Percentiles rank a stretch among this genome's conserved stretches.
Evolutionary conservation across 148 eudicot genomes (phyloP).

Genomic region (Arbutus unedo): DNA sequence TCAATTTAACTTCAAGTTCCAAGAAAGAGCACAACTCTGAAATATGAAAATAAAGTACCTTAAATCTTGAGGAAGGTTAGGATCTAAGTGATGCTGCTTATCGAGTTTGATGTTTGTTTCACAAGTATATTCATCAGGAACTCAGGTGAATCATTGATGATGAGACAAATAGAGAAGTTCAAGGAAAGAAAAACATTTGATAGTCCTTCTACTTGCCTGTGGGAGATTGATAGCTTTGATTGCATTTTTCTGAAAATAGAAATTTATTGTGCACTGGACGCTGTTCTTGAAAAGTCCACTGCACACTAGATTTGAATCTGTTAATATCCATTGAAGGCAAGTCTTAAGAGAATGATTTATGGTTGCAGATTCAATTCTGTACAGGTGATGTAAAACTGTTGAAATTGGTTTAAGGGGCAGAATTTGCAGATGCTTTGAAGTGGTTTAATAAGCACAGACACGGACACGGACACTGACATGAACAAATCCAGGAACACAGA

Average conservation of each 20-base stretch:
- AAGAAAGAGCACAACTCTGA: background rate
- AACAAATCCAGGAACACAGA: background rate
- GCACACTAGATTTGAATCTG: background rate
- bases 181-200: conserved; percentile 6
- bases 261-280: background rate
- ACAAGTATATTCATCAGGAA: background rate
- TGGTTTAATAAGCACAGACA: background rate
- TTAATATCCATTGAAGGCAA: background rate
- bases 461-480: background rate
- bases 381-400: background rate
- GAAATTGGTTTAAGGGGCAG: background rate
- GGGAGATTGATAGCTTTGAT: conserved; percentile 8
- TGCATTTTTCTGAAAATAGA: background rate
- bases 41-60: background rate
- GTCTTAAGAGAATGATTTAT: background rate
- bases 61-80: background rate
- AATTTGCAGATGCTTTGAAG: background rate
- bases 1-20: background rate
- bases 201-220: background rate
- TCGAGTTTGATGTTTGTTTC: background rate
- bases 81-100: background rate
- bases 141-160: background rate
- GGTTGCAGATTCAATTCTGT: background rate
- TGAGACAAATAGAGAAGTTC: conserved; percentile 1
- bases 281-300: background rate